Evolutionary conservation across 2,329 filamentous ascomycete species (phyloP), one percentile per base, ranked within the genome.

Genomic region (Penicillium griseofulvum): DNA sequence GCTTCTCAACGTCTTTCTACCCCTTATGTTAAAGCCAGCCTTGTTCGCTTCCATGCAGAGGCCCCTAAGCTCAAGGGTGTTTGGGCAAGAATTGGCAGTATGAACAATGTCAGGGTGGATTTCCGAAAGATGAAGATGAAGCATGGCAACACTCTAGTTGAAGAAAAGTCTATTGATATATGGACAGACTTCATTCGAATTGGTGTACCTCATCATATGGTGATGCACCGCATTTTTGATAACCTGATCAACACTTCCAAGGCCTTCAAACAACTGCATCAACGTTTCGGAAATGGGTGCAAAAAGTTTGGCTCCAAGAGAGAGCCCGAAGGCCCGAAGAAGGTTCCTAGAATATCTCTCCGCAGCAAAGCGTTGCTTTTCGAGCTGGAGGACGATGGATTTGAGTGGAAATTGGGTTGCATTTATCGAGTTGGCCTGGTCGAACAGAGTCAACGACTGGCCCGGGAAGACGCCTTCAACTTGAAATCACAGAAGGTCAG

Each of bases 381-480:
- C 56, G 93, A 97, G 68, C 80, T 99, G 34, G 94, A 99, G 74
- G 94, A 99, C 70, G 93, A 94, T 47, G 88, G 90, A 0, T 99
- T 99, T 67, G 94, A 99, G 71, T 99, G 92, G 90, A 97, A 97
- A 70, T 79, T 99, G 10, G 91, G 92, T 16, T 87, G 91, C 68
- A 99, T 99, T 49, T 99, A 97, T 71, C 87, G 93, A 31, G 85
- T 90, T 43, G 94, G 95, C 0, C 81, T 93, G 19, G 79, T 92
- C 52, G 94, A 99, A 72, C 93, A 97, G 73, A 87, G 88, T 69
- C 94, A 97, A 72, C 84, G 94, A 19, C 78, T 96, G 52, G 92
- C 93, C 5, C 86, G 94, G 41, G 91, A 96, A 71, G 91, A 96
- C 61, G 93, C 93, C 0, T 97, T 95, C 73, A 80, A 86, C 14